Base-by-base conservation (phyloP, 192 early-diverging fungal species). In the Entophlyctis helioformis region DNA sequence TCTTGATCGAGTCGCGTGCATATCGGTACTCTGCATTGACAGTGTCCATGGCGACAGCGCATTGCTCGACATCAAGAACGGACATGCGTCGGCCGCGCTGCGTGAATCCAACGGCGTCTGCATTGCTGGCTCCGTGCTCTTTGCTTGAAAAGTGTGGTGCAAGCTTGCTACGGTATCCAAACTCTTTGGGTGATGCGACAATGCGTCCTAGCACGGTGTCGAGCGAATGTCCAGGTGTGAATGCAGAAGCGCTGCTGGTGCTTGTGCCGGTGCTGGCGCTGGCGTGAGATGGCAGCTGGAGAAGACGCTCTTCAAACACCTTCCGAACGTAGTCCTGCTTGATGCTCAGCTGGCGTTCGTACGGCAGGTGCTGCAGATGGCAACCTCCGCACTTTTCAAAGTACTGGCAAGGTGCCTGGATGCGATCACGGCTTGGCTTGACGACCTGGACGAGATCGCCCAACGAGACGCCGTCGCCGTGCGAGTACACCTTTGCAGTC, bases 21-120 rank as follows among this genome's bases (percentile, higher is more conserved):
- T 2, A 15, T 18, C 15, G 21, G 27, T 53, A 57, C 6, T 67
- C 78, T 7, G 46, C 67, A 15, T 78, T 72, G 25, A 84, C 66
- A 16, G 66, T 60, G 16, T 78, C 71, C 0, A 76, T 78, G 5
- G 70, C 81, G 42, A 84, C 72, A 8, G 69, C 60, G 54, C 81
- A 84, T 9, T 74, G 58, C 35, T 77, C 76, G 33, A 84, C 73
- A 50, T 84, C 81, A 40, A 84, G 44, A 13, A 84, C 72, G 15
- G 36, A 23, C 19, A 67, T 60, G 44, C 74, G 66, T 18, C 81
- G n/a, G n/a, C n/a, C 81, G 20, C 61, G 48, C 29, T 70, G 49
- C 26, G 58, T 50, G 51, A 78, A 84, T 18, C 81, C 81, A 42
- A 84, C 70, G 21, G 63, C 64, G 22, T 74, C 69, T 11, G 59